Percentiles rank a stretch among this genome's conserved stretches.
phyloP scores from a whole-genome alignment of 2,329 filamentous ascomycete species.

The Zymoseptoria ardabiliae region DNA sequence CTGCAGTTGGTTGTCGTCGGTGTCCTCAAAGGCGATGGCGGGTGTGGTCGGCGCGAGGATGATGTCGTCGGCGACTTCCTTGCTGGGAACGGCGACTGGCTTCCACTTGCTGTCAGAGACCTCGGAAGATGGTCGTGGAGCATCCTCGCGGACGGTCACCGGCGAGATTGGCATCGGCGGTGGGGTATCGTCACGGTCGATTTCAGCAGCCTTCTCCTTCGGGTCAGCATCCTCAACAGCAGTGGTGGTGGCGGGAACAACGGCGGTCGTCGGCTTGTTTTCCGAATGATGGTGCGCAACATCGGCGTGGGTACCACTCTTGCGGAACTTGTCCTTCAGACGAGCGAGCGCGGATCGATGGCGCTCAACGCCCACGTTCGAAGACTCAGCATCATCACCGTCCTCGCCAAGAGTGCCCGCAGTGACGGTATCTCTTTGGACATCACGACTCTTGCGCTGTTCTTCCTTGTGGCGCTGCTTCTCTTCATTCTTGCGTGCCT shows the following conservation, averaged over 20 bases:
- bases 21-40: constrained; percentile 4
- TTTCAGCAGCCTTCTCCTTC: background rate
- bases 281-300: background rate
- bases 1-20: background rate
- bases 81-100: background rate
- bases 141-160: background rate
- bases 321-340: constrained; percentile 19
- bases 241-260: background rate
- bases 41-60: constrained; percentile 1
- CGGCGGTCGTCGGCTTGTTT: background rate
- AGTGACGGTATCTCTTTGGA: constrained; percentile 20
- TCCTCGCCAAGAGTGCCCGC: constrained; percentile 8
- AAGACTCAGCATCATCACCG: constrained; percentile 6
- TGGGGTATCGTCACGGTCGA: background rate
- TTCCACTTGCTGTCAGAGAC: constrained; percentile 3
- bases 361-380: constrained; percentile 7
- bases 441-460: constrained; percentile 40
- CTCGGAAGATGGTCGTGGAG: background rate
- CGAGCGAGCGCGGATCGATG: constrained; percentile 16
- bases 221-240: background rate
- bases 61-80: background rate
- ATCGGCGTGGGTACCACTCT: constrained; percentile 9
- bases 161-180: background rate
- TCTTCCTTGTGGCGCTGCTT: constrained; percentile 45
- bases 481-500: constrained; percentile 47